Evolutionary conservation across 2,329 filamentous ascomycete species (phyloP).

Genomic region (Alternaria alternata): DNA sequence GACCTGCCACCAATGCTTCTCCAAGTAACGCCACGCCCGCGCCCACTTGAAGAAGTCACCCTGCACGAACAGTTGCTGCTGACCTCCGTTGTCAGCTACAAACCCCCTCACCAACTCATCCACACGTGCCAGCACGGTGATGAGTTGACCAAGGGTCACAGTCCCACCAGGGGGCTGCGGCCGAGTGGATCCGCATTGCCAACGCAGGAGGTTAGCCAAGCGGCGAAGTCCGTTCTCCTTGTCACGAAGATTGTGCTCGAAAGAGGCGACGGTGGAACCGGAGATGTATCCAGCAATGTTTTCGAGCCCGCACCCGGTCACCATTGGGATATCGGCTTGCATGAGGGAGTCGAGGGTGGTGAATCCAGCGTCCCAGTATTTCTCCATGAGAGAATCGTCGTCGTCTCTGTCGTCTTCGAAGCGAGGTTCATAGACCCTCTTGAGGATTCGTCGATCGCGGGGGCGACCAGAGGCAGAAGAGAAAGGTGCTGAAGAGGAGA

Average conservation of each 20-base stretch:
- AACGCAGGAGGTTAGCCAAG: constrained; percentile 4
- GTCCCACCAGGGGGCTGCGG: constrained; percentile 10
- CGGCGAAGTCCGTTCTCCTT: constrained; percentile 1
- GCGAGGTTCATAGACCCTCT: background rate
- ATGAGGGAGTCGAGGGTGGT: background rate
- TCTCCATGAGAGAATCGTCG: background rate
- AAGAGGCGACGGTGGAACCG: constrained; percentile 4
- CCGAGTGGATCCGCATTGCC: constrained; percentile 2
- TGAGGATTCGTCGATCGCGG: background rate
- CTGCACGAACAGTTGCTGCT: background rate
- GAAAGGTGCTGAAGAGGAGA: background rate
- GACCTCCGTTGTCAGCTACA: constrained; percentile 3
- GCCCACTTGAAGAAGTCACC: background rate
- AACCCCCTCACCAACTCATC: constrained; percentile 1
- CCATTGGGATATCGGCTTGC: background rate
- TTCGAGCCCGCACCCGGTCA: background rate
- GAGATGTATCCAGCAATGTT: background rate
- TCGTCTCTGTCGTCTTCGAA: background rate
- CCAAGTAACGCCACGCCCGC: background rate
- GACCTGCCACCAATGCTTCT: background rate
- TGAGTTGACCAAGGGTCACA: background rate
- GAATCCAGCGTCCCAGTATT: background rate
- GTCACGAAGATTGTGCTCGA: background rate
- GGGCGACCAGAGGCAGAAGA: background rate
- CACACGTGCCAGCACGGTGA: background rate